Percentiles rank a stretch among this genome's conserved stretches.
These are phyloP conservation scores for Fusarium irregulare DNA, from an alignment of 2,329 filamentous ascomycete species.

Conservation along the genomic window DNA sequence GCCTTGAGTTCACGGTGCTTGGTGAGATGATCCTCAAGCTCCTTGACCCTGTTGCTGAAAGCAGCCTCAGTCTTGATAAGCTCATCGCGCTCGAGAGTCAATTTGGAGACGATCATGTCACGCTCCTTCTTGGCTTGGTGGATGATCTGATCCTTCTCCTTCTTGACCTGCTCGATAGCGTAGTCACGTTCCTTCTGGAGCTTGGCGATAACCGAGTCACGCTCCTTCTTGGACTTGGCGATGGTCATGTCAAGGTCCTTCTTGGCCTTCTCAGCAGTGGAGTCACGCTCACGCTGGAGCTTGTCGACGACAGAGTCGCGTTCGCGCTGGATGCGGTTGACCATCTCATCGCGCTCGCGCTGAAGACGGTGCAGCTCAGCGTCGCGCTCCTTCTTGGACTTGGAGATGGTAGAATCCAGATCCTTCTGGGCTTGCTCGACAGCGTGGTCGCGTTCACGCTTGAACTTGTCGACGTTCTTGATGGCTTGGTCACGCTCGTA, in stretches of 20 bases:
- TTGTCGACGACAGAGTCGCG: constrained; percentile 33
- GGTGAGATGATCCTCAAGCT: constrained; percentile 43
- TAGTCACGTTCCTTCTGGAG: constrained; percentile 42
- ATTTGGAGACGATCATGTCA: constrained; percentile 28
- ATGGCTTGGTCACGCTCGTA: constrained; percentile 35
- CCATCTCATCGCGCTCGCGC: constrained; percentile 37
- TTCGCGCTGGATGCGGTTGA: constrained; percentile 37
- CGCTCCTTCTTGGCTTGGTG: constrained; percentile 39
- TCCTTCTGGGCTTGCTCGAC: constrained; percentile 36
- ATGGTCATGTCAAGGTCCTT: constrained; percentile 38
- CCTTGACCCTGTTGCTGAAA: constrained; percentile 43
- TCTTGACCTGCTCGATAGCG: constrained; percentile 31
- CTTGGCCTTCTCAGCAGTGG: constrained; percentile 33
- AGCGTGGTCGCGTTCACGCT: constrained; percentile 38
- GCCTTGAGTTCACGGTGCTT: constrained; percentile 44
- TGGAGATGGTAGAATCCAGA: constrained; percentile 26
- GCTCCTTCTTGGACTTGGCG: constrained; percentile 42
- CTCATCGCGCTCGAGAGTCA: constrained; percentile 43
- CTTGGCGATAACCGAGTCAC: constrained; percentile 34
- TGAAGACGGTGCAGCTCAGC: constrained; percentile 27
- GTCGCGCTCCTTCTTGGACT: constrained; percentile 37
- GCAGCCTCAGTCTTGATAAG: constrained; percentile 37
- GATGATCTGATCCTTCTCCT: constrained; percentile 39
- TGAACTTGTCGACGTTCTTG: constrained; percentile 34
- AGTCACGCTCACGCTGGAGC: constrained; percentile 36